A percentile compares a stretch with the other conserved stretches of the same genome.
phyloP scores from a whole-genome alignment of 2,329 filamentous ascomycete genomes.

The Trematosphaeria pertusa region DNA sequence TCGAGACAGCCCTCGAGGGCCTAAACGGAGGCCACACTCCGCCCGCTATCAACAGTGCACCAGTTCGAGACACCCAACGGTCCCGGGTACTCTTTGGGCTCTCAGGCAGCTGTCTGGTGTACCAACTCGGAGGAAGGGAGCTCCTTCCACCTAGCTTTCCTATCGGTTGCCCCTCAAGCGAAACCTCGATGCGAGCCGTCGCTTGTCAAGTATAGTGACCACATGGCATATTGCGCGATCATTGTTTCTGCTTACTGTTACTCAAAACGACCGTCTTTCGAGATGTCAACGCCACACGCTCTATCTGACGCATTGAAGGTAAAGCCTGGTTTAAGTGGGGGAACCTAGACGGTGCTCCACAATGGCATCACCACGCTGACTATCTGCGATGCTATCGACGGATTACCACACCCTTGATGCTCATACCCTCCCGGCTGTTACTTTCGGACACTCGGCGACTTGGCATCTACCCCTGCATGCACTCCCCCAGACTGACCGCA shows the following conservation, averaged over 20 bases:
- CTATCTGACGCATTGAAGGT: not conserved
- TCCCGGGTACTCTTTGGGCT: not conserved
- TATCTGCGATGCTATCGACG: slow-evolving; percentile 15
- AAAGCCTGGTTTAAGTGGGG: too few species aligned
- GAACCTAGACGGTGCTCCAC: not conserved
- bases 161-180: not conserved
- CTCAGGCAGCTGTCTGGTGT: not conserved
- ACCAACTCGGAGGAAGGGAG: too few species aligned
- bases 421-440: slow-evolving; percentile 13
- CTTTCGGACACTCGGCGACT: slow-evolving; percentile 14
- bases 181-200: not conserved
- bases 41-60: not conserved
- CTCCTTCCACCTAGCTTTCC: not conserved
- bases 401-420: slow-evolving; percentile 3
- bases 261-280: slow-evolving; percentile 19
- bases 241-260: slow-evolving; percentile 24
- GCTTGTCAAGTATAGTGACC: slow-evolving; percentile 13
- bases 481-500: slow-evolving; percentile 15
- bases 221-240: slow-evolving; percentile 10
- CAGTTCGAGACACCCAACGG: not conserved
- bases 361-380: slow-evolving; percentile 7
- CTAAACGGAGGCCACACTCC: slow-evolving; percentile 11
- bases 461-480: slow-evolving; percentile 15
- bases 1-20: slow-evolving; percentile 6
- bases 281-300: slow-evolving; percentile 6